These are phyloP conservation scores for Aspergillus egyptiacus DNA, from an alignment of 495 filamentous ascomycete species.

Conservation along the genomic window DNA sequence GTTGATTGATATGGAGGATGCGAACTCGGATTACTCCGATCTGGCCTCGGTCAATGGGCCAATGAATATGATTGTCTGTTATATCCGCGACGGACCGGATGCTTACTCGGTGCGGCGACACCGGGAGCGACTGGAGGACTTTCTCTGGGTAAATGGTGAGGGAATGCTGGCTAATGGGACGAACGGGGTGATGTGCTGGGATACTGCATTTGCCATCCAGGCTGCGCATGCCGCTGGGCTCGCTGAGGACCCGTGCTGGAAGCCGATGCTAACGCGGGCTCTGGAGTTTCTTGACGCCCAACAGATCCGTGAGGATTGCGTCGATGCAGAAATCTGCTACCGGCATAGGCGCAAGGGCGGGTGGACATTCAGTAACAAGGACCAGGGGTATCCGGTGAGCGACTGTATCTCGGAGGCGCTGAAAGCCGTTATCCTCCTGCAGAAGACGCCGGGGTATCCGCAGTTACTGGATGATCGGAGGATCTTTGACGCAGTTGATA, in stretches of 20 bases:
- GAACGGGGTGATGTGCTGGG: conserved; percentile 10
- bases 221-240: not conserved
- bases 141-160: conserved; percentile 6
- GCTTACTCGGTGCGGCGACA: conserved; percentile 1
- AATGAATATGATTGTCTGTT: conserved; percentile 11
- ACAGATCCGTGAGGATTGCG: conserved; percentile 6
- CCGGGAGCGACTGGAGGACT: conserved; percentile 5
- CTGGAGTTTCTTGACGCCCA: conserved; percentile 7
- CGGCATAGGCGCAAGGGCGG: conserved; percentile 2
- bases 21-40: conserved; percentile 1
- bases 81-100: conserved; percentile 3
- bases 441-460: conserved; percentile 1
- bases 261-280: conserved; percentile 1
- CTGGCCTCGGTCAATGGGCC: conserved; percentile 1
- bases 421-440: conserved; percentile 7
- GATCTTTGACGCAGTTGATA: conserved; percentile 13
- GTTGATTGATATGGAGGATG: not conserved
- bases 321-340: not conserved
- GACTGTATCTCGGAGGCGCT: conserved; percentile 11
- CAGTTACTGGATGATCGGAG: conserved; percentile 1
- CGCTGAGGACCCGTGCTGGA: not conserved
- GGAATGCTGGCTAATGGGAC: conserved; percentile 8
- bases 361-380: conserved; percentile 10
- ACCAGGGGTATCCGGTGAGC: conserved; percentile 7
- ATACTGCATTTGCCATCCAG: conserved; percentile 10